Conservation (phyloP, 352 stramenopile species). For the Thalassiosira mediterranea region DNA sequence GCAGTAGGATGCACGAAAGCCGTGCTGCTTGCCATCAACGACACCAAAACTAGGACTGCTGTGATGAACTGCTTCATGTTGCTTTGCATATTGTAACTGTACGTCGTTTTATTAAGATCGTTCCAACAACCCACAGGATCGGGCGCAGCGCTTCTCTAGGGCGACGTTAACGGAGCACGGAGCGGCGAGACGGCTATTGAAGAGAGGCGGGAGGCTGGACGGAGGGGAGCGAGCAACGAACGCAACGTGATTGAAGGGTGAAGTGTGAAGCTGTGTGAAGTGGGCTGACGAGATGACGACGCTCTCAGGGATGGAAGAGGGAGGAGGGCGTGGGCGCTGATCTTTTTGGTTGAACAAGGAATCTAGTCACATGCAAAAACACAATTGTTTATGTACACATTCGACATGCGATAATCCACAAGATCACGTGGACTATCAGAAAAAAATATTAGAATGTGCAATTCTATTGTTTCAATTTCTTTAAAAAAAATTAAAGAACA, state of each 20-base stretch:
- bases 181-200: too few species aligned
- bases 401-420: too few species aligned
- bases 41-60: conserved; percentile 7
- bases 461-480: too few species aligned
- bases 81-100: neutral
- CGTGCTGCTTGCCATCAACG: neutral
- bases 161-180: neutral
- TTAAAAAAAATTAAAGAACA: too few species aligned
- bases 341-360: too few species aligned
- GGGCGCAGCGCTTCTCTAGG: neutral
- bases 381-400: too few species aligned
- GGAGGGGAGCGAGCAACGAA: neutral
- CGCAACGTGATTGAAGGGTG: neutral
- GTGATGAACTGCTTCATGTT: neutral
- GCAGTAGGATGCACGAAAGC: conserved; percentile 17
- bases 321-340: neutral
- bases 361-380: too few species aligned
- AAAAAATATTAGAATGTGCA: too few species aligned
- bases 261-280: neutral
- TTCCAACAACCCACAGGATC: neutral
- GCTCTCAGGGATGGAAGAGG: neutral
- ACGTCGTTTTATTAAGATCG: neutral
- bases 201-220: neutral
- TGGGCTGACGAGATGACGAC: neutral
- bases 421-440: too few species aligned